Base-by-base conservation (phyloP, 2,329 filamentous ascomycete species). In the Cordyceps fumosorosea region DNA sequence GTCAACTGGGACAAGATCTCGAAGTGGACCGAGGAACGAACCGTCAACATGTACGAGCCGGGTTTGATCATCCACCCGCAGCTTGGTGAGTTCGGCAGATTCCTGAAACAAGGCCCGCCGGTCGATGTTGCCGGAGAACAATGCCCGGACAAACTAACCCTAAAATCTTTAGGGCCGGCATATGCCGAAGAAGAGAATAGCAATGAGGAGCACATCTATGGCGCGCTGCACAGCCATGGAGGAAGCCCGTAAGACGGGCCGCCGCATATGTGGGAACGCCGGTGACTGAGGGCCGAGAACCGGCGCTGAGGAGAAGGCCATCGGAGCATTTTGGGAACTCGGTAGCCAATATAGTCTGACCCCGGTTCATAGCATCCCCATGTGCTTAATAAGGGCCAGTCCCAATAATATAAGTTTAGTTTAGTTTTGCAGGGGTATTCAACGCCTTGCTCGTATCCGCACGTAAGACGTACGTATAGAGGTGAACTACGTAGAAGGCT, bases 1-100 rank as follows among this genome's bases (percentile, higher is more conserved):
- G 58, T 51, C 22, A 60, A 60, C 12, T 60, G 58, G 58, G 50
- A 53, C 24, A 54, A 47, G 16, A 42, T 60, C 18, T n/a, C 50
- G 1, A 3, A 42, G 37, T 60, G 58, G 58, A 60, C 58, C 26
- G 34, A 22, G 14, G 50, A 54, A 32, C 37, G 58, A 34, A 53
- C 37, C 2, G 58, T 60, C 10, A 10, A 60, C 50, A 47, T 60
- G 50, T 60, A 60, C 29, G 22, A 60, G n/a, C 58, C 58, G 5
- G 58, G 58, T 8, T 50, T 60, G 2, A 37, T 60, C n/a, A 32
- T 54, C 11, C 58, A 60, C 32, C 58, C 58, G 1, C 51, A 53
- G 42, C 50, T 37, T 37, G 58, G 58, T 60, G 42, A 47, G 50
- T 60, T n/a, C 11, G 11, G n/a, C 18, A 45, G 16, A 45, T 24